phyloP scores from a whole-genome alignment of 139 green algal genomes.

The Volvox africanus region DNA sequence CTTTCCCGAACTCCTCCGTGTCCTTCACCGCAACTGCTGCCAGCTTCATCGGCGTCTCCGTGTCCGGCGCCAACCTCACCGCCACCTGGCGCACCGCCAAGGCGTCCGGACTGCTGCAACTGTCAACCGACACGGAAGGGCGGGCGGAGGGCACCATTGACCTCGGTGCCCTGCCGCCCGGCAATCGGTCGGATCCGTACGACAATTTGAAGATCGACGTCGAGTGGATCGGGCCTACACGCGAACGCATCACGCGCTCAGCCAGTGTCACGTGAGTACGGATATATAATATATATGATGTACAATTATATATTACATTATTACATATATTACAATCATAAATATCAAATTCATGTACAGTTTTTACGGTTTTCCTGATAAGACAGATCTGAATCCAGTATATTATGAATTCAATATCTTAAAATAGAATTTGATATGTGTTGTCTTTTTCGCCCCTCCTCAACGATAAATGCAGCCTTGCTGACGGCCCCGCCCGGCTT shows the following conservation, averaged over 20 bases:
- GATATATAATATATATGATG: neutral
- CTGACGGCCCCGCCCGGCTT: conserved; percentile 34
- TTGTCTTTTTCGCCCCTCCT: neutral
- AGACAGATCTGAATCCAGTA: too few species aligned
- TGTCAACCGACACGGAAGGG: conserved; percentile 32
- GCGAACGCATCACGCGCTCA: conserved; percentile 49
- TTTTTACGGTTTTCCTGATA: too few species aligned
- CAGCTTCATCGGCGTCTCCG: conserved; percentile 43
- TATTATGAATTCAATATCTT: too few species aligned
- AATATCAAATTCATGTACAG: too few species aligned
- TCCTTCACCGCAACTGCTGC: neutral
- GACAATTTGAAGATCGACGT: conserved; percentile 40
- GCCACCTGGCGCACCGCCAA: conserved; percentile 43
- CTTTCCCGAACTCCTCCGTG: neutral
- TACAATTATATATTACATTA: neutral
- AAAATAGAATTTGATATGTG: too few species aligned
- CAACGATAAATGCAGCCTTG: conserved; percentile 28
- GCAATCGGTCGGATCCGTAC: conserved; percentile 28
- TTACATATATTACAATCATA: too few species aligned
- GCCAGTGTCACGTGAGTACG: conserved; percentile 48
- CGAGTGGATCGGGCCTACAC: conserved; percentile 63
- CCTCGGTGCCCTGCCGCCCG: conserved; percentile 38
- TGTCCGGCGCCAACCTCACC: conserved; percentile 33
- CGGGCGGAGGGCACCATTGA: conserved; percentile 23
- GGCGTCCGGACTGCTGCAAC: conserved; percentile 22